phyloP scores from a whole-genome alignment of 176 grass and related monocot species.

The Secale cereale region DNA sequence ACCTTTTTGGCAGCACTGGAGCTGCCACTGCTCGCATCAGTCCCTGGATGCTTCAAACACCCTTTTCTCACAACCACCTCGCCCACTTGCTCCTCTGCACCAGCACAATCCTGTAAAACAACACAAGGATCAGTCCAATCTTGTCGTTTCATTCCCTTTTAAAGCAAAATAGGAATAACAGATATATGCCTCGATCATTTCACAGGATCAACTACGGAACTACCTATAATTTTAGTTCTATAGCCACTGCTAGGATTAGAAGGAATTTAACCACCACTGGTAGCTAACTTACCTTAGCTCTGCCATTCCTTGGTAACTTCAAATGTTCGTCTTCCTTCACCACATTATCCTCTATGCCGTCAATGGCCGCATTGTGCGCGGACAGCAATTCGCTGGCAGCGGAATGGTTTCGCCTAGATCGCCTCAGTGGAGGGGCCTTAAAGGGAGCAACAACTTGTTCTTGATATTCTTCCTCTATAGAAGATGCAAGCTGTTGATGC shows the following conservation, averaged over 20 bases:
- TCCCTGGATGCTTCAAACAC: conserved; percentile 34
- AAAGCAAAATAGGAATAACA: background rate
- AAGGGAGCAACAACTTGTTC: conserved; percentile 3
- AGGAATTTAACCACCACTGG: background rate
- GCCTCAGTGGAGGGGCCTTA: background rate
- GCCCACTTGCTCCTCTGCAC: background rate
- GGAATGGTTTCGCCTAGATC: background rate
- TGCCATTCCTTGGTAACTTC: background rate
- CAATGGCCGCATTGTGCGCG: background rate
- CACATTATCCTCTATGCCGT: background rate
- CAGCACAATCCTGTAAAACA: conserved; percentile 1
- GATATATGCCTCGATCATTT: conserved; percentile 20
- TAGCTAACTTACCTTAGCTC: background rate
- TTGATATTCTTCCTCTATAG: background rate
- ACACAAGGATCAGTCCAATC: background rate
- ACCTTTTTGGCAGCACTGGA: conserved; percentile 38
- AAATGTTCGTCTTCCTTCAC: background rate
- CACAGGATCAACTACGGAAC: background rate
- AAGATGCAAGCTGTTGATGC: conserved; percentile 6
- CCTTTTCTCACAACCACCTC: conserved; percentile 31
- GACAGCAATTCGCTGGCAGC: background rate
- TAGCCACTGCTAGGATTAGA: background rate
- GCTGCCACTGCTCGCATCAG: background rate
- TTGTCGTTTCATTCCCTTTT: background rate
- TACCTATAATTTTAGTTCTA: background rate